A percentile compares a stretch with the other conserved stretches of the same genome.
Evolutionary conservation across 805 yeast genomes (phyloP).

Genomic region (Vanderwaltozyma yarrowii): DNA sequence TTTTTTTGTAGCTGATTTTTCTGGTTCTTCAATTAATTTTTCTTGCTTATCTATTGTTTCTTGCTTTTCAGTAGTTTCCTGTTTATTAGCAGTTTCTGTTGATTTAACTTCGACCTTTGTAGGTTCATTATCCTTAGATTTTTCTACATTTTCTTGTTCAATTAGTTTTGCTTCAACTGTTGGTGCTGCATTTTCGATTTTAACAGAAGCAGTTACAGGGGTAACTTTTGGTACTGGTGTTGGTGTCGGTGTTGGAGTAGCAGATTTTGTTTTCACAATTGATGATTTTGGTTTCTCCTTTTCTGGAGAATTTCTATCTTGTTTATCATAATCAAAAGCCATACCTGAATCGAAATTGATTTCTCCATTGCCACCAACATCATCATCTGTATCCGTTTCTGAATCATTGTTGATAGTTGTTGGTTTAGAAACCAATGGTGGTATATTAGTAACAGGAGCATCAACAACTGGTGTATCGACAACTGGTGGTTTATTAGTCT

Average conservation of each 20-base stretch:
- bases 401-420: slow-evolving; percentile 9
- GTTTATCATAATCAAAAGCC: slow-evolving; percentile 27
- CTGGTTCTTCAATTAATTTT: too few relatives aligned
- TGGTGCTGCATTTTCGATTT: neutral
- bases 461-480: neutral
- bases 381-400: slow-evolving; percentile 28
- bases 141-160: neutral
- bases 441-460: neutral
- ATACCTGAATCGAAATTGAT: slow-evolving; percentile 23
- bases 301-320: slow-evolving; percentile 15
- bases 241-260: neutral
- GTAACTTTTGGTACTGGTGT: neutral
- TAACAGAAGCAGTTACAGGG: neutral
- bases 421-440: neutral
- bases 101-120: neutral
- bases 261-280: neutral
- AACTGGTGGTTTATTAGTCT: neutral
- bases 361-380: slow-evolving; percentile 19
- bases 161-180: too few relatives aligned
- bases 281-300: slow-evolving; percentile 3
- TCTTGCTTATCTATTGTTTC: neutral
- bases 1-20: too few relatives aligned
- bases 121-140: slow-evolving; percentile 1
- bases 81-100: neutral
- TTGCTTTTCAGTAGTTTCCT: neutral